These are phyloP conservation scores for Jaltomata sinuosa DNA, from an alignment of 257 asterid species.

Conservation along the genomic window DNA sequence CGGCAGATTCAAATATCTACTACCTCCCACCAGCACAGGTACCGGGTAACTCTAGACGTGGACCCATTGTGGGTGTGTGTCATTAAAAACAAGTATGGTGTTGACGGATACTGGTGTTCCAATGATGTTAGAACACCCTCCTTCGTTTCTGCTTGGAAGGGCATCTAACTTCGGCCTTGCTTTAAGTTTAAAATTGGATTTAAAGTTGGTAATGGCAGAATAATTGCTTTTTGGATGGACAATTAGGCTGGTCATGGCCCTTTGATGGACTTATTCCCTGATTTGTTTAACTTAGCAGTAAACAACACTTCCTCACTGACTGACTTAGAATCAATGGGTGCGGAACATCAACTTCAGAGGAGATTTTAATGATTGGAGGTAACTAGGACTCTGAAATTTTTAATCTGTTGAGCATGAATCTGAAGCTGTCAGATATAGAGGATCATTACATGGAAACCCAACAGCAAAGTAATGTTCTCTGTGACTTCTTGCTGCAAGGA, in stretches of 20 bases:
- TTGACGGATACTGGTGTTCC: not conserved
- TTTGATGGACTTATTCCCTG: not conserved
- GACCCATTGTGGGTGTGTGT: not conserved
- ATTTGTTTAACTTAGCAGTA: not conserved
- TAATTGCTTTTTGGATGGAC: not conserved
- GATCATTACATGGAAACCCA: not conserved
- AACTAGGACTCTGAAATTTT: not conserved
- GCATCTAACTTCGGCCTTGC: not conserved
- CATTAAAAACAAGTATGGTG: not conserved
- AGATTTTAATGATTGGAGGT: not conserved
- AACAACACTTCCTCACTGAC: not conserved
- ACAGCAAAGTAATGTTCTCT: not conserved
- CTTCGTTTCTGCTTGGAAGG: not conserved
- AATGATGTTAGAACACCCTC: not conserved
- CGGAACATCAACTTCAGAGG: not conserved
- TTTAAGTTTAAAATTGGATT: not conserved
- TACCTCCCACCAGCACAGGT: not conserved
- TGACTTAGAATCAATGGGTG: not conserved
- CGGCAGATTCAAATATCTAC: not conserved
- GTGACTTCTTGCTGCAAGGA: not conserved
- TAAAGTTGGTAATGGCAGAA: not conserved
- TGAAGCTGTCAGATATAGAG: not conserved
- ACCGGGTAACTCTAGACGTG: not conserved
- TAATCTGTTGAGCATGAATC: not conserved
- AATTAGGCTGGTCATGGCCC: not conserved